Evolutionary conservation across 345 rosid species (phyloP), one percentile per base, ranked within the genome.

Genomic region (Aquilaria malaccensis): DNA sequence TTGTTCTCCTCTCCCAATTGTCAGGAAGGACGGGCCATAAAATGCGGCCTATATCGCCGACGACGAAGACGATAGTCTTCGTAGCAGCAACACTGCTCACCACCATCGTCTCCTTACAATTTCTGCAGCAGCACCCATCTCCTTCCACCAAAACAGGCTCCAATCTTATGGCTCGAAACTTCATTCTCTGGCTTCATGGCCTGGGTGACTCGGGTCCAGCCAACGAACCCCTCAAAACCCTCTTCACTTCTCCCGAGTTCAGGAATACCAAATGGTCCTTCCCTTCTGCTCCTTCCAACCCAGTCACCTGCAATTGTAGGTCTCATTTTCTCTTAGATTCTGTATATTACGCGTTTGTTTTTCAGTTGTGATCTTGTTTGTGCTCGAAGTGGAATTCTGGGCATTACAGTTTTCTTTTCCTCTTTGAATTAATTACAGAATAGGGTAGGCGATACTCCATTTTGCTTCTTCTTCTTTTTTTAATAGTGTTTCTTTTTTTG

Each of bases 121-220:
- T 70, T 61, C 62, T 68, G 56, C 76, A 66, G 3, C 71, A 73
- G 22, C 69, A 22, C 41, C 63, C 33, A 52, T 33, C 51, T 9
- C 51, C 84, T 63, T 56, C 80, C 55, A 67, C 37, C 47, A 54
- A 45, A 11, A 32, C 64, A 50, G 65, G 50, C 52, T 13, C 70
- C 65, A 9, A 37, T 37, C 77, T 82, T 90, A 72, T 84, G 91
- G 77, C 84, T 65, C 81, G 84, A 65, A 80, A 76, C 74, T 80
- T 91, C 60, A 56, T 91, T 59, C 76, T 86, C 13, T 88, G 98
- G 98, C 95, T 91, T 64, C 96, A 88, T 62, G 96, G 90, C 6
- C 41, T 88, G 30, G 98, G 96, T 9, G 92, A 88, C 65, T 86
- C 96, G 0, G 95, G 98, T 65, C 98, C 96, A 33, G 92, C 90